Percentiles rank a stretch among this genome's conserved stretches.
Conservation (phyloP, 805 yeast species). For the Brettanomyces bruxellensis region DNA sequence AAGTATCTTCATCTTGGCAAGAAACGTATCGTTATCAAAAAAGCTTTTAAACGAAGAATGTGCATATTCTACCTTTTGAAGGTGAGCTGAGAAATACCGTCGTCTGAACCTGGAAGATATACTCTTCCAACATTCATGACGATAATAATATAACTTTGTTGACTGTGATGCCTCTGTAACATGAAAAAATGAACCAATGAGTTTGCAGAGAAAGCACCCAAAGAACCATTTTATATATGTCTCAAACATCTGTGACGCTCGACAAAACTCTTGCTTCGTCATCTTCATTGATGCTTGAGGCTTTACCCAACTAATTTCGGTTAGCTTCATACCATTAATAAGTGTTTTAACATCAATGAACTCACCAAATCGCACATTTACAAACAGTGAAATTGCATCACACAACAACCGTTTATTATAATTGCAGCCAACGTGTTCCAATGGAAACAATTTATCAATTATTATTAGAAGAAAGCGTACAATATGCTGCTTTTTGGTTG, state of each 20-base stretch:
- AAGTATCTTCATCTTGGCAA: slow-evolving; percentile 39
- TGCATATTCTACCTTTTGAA: slow-evolving; percentile 17
- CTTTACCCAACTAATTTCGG: slow-evolving; percentile 50
- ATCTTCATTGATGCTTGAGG: slow-evolving; percentile 13
- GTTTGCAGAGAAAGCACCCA: slow-evolving; percentile 30
- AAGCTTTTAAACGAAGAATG: slow-evolving; percentile 11
- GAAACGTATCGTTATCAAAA: slow-evolving; percentile 16
- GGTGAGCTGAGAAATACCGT: slow-evolving; percentile 31
- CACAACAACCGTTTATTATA: slow-evolving; percentile 37
- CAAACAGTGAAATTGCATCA: slow-evolving; percentile 26
- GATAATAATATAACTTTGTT: slow-evolving; percentile 36
- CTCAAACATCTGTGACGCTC: slow-evolving; percentile 28
- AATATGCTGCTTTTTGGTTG: slow-evolving; percentile 28
- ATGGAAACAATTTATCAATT: slow-evolving; percentile 42
- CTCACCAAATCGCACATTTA: slow-evolving; percentile 32
- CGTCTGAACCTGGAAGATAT: slow-evolving; percentile 34
- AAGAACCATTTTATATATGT: slow-evolving; percentile 55
- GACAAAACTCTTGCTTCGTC: slow-evolving; percentile 34
- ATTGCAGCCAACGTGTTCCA: slow-evolving; percentile 41
- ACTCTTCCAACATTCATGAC: slow-evolving; percentile 49
- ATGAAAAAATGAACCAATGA: slow-evolving; percentile 52
- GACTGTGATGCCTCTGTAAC: slow-evolving; percentile 48
- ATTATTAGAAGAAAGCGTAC: slow-evolving; percentile 33
- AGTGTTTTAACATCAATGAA: slow-evolving; percentile 25
- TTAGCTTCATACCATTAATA: slow-evolving; percentile 28